Conservation (phyloP, 129 eudicot genomes). For the Lonicera japonica region DNA sequence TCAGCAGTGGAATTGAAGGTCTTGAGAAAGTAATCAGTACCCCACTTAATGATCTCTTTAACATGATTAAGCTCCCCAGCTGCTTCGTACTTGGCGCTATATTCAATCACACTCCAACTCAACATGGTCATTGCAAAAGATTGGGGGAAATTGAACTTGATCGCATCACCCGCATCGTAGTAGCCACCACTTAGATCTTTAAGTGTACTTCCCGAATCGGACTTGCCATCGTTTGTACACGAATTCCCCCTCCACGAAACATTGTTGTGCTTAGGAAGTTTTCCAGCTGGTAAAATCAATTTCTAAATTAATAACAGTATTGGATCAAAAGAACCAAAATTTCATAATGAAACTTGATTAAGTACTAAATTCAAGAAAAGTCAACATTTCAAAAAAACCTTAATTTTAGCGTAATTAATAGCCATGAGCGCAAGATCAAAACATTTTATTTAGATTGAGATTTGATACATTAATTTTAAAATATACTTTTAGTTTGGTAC, state of each 20-base stretch:
- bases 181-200: constrained; percentile 81
- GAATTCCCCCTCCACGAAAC: constrained; percentile 98
- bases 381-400: too few species aligned
- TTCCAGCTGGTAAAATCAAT: constrained; percentile 56
- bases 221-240: constrained; percentile 64
- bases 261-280: constrained; percentile 80
- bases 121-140: constrained; percentile 96
- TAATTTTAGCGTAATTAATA: too few species aligned
- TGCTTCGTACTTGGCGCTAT: constrained; percentile 80
- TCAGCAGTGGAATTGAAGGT: constrained; percentile 80
- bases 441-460: too few species aligned
- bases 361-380: too few species aligned
- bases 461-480: too few species aligned
- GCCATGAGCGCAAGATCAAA: too few species aligned
- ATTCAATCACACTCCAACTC: constrained; percentile 98
- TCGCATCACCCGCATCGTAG: constrained; percentile 95
- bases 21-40: constrained; percentile 88
- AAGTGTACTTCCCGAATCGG: constrained; percentile 27
- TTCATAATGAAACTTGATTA: too few species aligned
- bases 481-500: too few species aligned
- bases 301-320: not conserved
- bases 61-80: constrained; percentile 92
- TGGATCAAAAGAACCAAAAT: not conserved
- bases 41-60: constrained; percentile 90
- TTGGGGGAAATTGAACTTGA: constrained; percentile 79